Evolutionary conservation across 2,329 filamentous ascomycete genomes (phyloP).

Genomic region (Monosporascus cannonballus): DNA sequence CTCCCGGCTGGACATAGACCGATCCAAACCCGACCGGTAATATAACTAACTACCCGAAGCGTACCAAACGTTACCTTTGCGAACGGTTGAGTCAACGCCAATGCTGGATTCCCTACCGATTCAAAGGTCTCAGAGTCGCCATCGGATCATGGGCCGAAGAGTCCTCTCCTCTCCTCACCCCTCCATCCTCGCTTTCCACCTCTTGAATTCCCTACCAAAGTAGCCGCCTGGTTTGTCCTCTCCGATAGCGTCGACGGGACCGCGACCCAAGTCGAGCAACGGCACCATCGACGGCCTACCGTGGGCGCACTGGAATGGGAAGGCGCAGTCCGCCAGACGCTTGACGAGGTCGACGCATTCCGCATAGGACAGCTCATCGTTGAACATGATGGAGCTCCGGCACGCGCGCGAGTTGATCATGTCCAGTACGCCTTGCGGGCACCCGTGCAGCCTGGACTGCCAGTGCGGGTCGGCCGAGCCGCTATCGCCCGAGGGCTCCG

Average conservation of each 20-base stretch:
- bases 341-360: conserved; percentile 55
- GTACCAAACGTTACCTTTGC: no score
- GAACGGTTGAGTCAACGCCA: no score
- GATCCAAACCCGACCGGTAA: no score
- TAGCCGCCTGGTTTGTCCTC: conserved; percentile 2
- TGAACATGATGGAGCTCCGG: conserved; percentile 81
- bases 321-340: conserved; percentile 55
- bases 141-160: no score
- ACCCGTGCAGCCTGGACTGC: conserved; percentile 59
- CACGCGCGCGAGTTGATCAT: conserved; percentile 72
- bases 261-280: conserved; percentile 44
- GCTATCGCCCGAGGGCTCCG: conserved; percentile 1
- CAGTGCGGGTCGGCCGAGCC: conserved; percentile 33
- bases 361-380: conserved; percentile 54
- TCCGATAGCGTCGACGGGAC: conserved; percentile 1
- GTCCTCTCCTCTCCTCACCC: neutral
- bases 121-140: no score
- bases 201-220: conserved; percentile 19
- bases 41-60: no score
- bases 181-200: conserved; percentile 14
- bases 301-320: conserved; percentile 82
- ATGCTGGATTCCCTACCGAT: no score
- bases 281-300: conserved; percentile 63
- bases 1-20: no score
- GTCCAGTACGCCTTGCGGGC: conserved; percentile 70